A percentile compares a stretch with the other conserved stretches of the same genome.
phyloP scores from a whole-genome alignment of 768 basidiomycete genomes.

The Leccinum aurantiacum region DNA sequence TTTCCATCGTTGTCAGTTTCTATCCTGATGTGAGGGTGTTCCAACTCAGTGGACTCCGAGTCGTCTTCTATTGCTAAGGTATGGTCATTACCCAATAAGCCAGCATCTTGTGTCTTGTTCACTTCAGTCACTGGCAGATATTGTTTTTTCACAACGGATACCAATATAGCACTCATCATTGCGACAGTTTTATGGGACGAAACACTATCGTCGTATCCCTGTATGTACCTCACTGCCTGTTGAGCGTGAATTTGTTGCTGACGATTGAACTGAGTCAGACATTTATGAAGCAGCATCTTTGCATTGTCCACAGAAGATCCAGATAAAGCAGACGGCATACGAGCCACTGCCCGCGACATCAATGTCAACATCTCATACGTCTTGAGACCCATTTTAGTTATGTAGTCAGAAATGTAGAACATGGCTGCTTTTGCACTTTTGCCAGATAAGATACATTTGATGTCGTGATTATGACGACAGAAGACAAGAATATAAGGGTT shows the following conservation, averaged over 20 bases:
- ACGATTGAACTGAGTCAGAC: slow-evolving; percentile 29
- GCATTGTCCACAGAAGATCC: no score
- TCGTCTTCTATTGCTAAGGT: not conserved
- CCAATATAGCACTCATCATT: not conserved
- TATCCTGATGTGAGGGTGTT: not conserved
- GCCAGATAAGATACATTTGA: slow-evolving; percentile 37
- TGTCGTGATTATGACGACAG: slow-evolving; percentile 36
- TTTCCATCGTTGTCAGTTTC: not conserved
- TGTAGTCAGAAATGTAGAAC: slow-evolving; percentile 39
- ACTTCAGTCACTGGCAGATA: no score
- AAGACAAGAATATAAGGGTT: slow-evolving; percentile 36
- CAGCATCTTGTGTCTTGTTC: no score
- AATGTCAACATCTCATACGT: slow-evolving; percentile 26
- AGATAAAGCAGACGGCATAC: no score
- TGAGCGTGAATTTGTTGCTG: slow-evolving; percentile 38
- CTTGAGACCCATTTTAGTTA: slow-evolving; percentile 34
- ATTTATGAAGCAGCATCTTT: slow-evolving; percentile 32
- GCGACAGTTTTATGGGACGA: not conserved
- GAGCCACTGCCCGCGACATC: slow-evolving; percentile 21
- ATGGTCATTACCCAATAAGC: not conserved
- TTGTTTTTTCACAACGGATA: not conserved
- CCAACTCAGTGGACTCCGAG: not conserved
- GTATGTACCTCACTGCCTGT: slow-evolving; percentile 33
- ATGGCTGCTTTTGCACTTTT: slow-evolving; percentile 36
- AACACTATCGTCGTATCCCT: slow-evolving; percentile 18